Base-by-base conservation (phyloP, 2,329 filamentous ascomycete species). In the Xylariales sp. region DNA sequence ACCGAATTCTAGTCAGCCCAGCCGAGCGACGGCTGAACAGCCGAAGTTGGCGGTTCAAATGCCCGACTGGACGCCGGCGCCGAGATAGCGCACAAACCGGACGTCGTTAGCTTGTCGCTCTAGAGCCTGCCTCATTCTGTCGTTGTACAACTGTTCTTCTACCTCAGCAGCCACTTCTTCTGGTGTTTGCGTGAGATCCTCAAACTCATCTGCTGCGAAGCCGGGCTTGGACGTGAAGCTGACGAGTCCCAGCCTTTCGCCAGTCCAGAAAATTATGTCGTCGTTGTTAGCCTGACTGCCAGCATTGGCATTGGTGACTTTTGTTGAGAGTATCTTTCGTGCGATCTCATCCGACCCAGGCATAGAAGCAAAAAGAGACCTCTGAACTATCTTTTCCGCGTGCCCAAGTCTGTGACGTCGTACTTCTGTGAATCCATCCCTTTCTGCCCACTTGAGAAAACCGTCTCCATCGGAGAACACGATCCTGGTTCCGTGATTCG, bases 391-490 rank as follows among this genome's bases (percentile, higher is more conserved):
- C 33, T 60, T 52, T 42, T 76, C 70, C 50, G 72, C 74, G 41
- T 77, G 68, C 2, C 78, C 76, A 19, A 83, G 72, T 47, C 65
- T 70, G 44, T 71, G 64, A 44, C 65, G 61, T 34, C 77, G 67
- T 29, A 75, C 72, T 48, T 81, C 76, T 5, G 76, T 81, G 43
- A 72, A 69, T 1, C 86, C 89, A 53, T 96, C 88, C 24, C 90
- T 74, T 61, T 97, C 91, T 30, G 94, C 79, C 90, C 91, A 97
- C 57, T 88, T 91, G 45, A 97, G 61, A 35, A 83, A 80, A 0
- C 91, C 91, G 17, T 88, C 80, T 1, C 85, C 85, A 53, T 97
- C 91, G 3, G 87, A 87, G 47, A 86, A 86, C 14, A 88, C 88
- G 21, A 96, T 74, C 5, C 85, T 76, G 6, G 83, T 85, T 5